These are phyloP conservation scores for Rhodotorula sp. DNA, from an alignment of 1,284 basidiomycete genomes.

Conservation along the genomic window DNA sequence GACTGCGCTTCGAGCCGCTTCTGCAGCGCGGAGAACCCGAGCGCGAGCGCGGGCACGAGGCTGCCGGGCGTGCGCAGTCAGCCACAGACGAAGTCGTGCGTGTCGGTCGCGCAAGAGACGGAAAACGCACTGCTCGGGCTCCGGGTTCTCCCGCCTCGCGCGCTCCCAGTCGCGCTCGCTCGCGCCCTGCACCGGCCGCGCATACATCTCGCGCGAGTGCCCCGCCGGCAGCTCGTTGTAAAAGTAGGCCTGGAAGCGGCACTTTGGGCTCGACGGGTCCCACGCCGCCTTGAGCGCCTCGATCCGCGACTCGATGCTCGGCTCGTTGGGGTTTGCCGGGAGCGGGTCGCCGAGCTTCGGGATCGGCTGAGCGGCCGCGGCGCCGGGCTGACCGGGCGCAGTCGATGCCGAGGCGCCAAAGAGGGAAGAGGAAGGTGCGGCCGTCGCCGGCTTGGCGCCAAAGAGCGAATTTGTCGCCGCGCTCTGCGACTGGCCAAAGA, in stretches of 20 bases:
- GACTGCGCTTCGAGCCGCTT: slow-evolving; percentile 31
- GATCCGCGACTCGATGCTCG: slow-evolving; percentile 26
- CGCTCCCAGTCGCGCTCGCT: slow-evolving; percentile 24
- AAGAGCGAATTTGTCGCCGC: slow-evolving; percentile 38
- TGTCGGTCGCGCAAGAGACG: neutral
- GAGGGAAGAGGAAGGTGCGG: neutral
- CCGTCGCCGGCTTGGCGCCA: slow-evolving; percentile 27
- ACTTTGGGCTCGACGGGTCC: slow-evolving; percentile 30
- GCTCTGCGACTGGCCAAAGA: slow-evolving; percentile 40
- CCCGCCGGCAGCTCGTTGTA: slow-evolving; percentile 30
- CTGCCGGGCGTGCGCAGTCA: slow-evolving; percentile 1
- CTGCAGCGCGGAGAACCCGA: slow-evolving; percentile 38
- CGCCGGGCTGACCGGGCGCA: too few relatives aligned
- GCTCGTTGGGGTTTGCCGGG: slow-evolving; percentile 15
- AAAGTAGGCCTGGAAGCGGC: slow-evolving; percentile 40
- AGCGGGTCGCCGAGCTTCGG: slow-evolving; percentile 37
- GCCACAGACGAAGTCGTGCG: neutral
- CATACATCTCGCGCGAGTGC: slow-evolving; percentile 19
- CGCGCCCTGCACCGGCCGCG: slow-evolving; percentile 22
- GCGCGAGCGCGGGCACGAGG: slow-evolving; percentile 36
- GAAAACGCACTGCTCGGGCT: slow-evolving; percentile 34
- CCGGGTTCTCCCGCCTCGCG: slow-evolving; percentile 38
- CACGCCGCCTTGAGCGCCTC: slow-evolving; percentile 26
- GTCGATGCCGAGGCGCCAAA: slow-evolving; percentile 13
- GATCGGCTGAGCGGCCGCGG: neutral